Conservation (phyloP, 805 yeast species). For the Wickerhamiella azyma region DNA sequence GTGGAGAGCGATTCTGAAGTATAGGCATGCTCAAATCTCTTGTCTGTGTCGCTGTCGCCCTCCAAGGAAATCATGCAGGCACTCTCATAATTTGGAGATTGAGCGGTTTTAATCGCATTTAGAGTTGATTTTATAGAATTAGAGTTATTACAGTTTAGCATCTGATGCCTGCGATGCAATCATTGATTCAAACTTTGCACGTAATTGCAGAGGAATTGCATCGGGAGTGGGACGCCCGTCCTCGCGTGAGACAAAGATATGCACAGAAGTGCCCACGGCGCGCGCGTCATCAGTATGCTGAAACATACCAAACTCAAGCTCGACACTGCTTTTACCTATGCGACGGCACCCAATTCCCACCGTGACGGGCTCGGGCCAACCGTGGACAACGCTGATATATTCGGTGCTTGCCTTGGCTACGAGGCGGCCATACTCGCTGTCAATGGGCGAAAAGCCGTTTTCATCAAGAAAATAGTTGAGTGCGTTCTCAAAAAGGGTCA, state of each 20-base stretch:
- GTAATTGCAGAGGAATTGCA: neutral
- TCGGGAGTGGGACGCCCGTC: constrained; percentile 11
- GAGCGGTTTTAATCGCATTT: neutral
- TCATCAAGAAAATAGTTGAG: neutral
- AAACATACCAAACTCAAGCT: constrained; percentile 22
- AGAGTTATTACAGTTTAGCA: neutral
- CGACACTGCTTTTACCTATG: constrained; percentile 20
- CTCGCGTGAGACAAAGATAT: constrained; percentile 21
- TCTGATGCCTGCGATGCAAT: neutral
- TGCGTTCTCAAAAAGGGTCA: constrained; percentile 7
- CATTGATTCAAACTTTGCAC: neutral
- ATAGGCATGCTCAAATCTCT: neutral
- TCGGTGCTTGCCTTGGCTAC: constrained; percentile 21
- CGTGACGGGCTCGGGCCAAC: constrained; percentile 20
- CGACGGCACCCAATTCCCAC: constrained; percentile 20
- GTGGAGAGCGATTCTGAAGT: neutral
- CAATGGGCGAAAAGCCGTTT: constrained; percentile 1
- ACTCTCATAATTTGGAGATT: neutral
- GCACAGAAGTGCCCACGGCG: constrained; percentile 21
- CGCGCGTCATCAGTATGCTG: constrained; percentile 18
- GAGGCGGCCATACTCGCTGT: constrained; percentile 11
- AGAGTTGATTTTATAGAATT: neutral
- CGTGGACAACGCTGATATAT: constrained; percentile 19
- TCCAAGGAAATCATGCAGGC: neutral
- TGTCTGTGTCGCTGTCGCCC: neutral